phyloP scores from a whole-genome alignment of 805 yeast species.

The Metschnikowia rubicola region DNA sequence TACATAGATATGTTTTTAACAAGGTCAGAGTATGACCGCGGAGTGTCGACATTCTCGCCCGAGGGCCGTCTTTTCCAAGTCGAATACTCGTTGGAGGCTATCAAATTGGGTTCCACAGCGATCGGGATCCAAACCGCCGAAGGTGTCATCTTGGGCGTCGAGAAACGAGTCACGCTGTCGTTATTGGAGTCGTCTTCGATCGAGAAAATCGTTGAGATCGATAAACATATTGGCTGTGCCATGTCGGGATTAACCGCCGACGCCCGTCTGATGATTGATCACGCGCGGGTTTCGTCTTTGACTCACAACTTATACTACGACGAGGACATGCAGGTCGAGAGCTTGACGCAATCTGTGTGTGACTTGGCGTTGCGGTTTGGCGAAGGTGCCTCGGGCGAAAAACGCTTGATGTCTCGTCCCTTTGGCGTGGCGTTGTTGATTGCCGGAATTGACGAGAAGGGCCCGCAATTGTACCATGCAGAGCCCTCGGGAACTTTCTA shows the following conservation, averaged over 20 bases:
- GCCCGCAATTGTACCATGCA: constrained; percentile 96
- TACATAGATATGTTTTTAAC: constrained; percentile 75
- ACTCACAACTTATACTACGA: constrained; percentile 88
- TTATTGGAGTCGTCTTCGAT: constrained; percentile 88
- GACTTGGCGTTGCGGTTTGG: constrained; percentile 96
- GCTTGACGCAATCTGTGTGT: constrained; percentile 93
- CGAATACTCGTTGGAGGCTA: constrained; percentile 95
- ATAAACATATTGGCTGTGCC: constrained; percentile 93
- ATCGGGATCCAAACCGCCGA: constrained; percentile 94
- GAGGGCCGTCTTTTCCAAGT: constrained; percentile 98
- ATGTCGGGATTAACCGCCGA: constrained; percentile 99
- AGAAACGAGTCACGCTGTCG: constrained; percentile 92
- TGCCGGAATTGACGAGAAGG: constrained; percentile 94
- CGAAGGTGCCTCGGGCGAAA: constrained; percentile 95
- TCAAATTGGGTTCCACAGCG: constrained; percentile 96
- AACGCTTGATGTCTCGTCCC: constrained; percentile 94
- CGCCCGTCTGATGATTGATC: constrained; percentile 98
- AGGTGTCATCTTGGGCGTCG: constrained; percentile 95
- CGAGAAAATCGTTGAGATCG: constrained; percentile 94
- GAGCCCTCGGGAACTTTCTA: constrained; percentile 99
- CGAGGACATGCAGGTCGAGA: constrained; percentile 88
- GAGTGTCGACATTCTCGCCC: constrained; percentile 97
- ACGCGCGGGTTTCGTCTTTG: constrained; percentile 86
- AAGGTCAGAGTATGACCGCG: constrained; percentile 99
- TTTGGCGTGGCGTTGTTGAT: constrained; percentile 96